A percentile compares a stretch with the other conserved stretches of the same genome.
phyloP scores from a whole-genome alignment of 257 asterid species.

The Capsicum rhomboideum region DNA sequence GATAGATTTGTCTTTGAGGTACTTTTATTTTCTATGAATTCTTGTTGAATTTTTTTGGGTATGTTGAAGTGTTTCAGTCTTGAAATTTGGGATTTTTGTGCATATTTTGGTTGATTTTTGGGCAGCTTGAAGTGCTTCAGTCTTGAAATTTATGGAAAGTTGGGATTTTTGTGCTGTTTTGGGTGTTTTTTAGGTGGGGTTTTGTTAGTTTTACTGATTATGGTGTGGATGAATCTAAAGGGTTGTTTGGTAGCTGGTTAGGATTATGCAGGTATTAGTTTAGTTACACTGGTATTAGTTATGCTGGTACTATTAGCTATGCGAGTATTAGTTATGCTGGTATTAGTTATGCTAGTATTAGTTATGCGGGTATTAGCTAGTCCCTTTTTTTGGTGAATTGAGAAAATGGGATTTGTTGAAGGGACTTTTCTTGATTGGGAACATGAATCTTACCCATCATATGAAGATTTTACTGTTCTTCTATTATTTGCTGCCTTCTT shows the following conservation, averaged over 20 bases:
- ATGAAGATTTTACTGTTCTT: slow-evolving; percentile 60
- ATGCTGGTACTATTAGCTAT: too few relatives aligned
- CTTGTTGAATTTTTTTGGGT: neutral
- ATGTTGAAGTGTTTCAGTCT: neutral
- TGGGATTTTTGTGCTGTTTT: neutral
- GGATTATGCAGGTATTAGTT: too few relatives aligned
- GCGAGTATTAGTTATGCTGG: too few relatives aligned
- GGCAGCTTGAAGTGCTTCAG: neutral
- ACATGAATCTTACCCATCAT: slow-evolving; percentile 71
- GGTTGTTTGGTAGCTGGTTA: too few relatives aligned
- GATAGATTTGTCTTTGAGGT: slow-evolving; percentile 95
- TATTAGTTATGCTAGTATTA: too few relatives aligned
- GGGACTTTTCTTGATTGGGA: slow-evolving; percentile 51
- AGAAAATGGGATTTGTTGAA: slow-evolving; percentile 46
- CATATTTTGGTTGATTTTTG: neutral
- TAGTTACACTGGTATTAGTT: too few relatives aligned
- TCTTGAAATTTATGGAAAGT: neutral
- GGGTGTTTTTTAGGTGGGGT: neutral
- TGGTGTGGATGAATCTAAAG: neutral
- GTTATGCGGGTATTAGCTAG: too few relatives aligned
- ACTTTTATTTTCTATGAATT: neutral
- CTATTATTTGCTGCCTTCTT: slow-evolving; percentile 68
- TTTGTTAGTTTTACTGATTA: neutral
- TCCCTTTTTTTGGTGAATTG: slow-evolving; percentile 1
- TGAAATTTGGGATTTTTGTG: neutral